Base-by-base conservation (phyloP, 2,329 filamentous ascomycete genomes). In the Camptophora hylomeconis region DNA sequence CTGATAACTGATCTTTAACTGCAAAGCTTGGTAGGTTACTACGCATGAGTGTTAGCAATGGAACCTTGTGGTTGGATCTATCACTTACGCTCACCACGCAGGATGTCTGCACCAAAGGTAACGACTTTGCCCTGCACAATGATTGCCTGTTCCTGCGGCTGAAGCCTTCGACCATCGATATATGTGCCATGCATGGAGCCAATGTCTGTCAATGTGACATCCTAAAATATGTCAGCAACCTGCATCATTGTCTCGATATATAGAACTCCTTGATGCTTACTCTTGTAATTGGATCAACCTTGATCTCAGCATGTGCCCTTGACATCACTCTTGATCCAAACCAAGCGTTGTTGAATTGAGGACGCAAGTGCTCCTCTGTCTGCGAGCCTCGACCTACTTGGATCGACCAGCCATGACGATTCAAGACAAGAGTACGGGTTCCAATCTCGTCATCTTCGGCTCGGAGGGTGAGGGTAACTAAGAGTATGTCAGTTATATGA, bases 101-200 rank as follows among this genome's bases (percentile, higher is more conserved):
- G 56, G 14, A 71, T 63, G 35, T 62, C 53, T 19, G 56, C 51
- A 11, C 67, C 67, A 44, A 70, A 65, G 4, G 48, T 47, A 15
- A 71, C 36, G 2, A 49, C 35, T 27, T 57, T 54, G 11, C 55
- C 50, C 29, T 54, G 39, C 3, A 48, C 50, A 7, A 57, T 28
- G 3, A 43, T 26, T n/a, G 39, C 45, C 16, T 42, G 40, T 17
- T 44, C 32, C 8, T 50, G 33, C 7, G 33, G 40, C n/a, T 37
- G 32, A 15, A 71, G 45, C 20, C 53, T 57, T 20, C 38, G 42
- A 19, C 58, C 56, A 40, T 74, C 70, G 26, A 75, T 38, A 33
- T 51, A 61, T 11, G 71, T 76, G 17, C 72, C 72, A 45, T 77
- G 72, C 61, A 73, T 72, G 6, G 71, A 75, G 18, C 58, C 61